Base-by-base conservation (phyloP, 805 yeast genomes). In the Alloascoidea hylecoeti region DNA sequence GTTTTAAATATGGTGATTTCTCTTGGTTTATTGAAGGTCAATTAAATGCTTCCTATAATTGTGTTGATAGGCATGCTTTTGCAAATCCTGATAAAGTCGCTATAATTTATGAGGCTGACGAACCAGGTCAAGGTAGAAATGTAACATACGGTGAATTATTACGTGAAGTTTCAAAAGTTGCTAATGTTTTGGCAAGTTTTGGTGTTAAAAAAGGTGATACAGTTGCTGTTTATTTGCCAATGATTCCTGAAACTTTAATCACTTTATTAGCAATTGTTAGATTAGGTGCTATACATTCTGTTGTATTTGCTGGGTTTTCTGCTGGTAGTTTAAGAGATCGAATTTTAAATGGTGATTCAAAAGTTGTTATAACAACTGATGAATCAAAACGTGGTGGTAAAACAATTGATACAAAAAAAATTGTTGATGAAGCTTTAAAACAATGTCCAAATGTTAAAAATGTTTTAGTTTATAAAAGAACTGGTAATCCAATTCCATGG, bases 381-480 rank as follows among this genome's bases (percentile, higher is more conserved):
- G 96, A 86, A 63, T 88, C 94, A 44, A 79, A 78, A 60, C 80
- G 97, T 63, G 98, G 97, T 54, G 95, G 95, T 46, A 88, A 86
- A 66, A 75, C 80, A 45, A 83, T 92, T 49, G 78, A 81, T 55
- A 84, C 95, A 51, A 92, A 89, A 62, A 81, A 79, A 56, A 86
- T 92, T 49, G 96, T 89, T 43, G 97, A 89, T 60, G 96, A 86
- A 56, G 97, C 95, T 42, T 68, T 89, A 51, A 69, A 70, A 61
- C 60, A 74, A 52, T 64, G 89, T 64, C 77, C 60, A 50, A 63
- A 55, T 15, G 95, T 92, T 37, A 67, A 77, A 50, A 79, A 86
- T 46, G 94, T 88, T 34, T 64, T 92, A 38, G 96, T 92, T 32
- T 82, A 72, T 68, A 72, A 78, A 64, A 78, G 98, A 64, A 89